phyloP scores from a whole-genome alignment of 495 filamentous ascomycete species.

The Penicillium psychrofluorescens region DNA sequence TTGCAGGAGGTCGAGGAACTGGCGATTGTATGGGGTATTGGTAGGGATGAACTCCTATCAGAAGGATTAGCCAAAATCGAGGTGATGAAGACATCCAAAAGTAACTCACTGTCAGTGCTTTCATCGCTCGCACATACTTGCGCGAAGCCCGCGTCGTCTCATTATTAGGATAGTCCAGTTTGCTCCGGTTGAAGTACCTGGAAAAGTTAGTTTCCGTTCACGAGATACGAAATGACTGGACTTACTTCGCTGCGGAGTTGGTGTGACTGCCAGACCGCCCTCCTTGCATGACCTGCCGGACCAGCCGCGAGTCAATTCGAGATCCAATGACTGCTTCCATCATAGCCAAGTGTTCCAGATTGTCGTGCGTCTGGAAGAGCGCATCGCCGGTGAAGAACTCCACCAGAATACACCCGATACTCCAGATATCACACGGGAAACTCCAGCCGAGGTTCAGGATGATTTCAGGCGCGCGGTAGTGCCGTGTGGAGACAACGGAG shows the following conservation, averaged over 20 bases:
- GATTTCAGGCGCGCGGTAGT: slow-evolving; percentile 95
- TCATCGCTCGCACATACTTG: slow-evolving; percentile 96
- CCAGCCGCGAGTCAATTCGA: slow-evolving; percentile 66
- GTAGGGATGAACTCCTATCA: slow-evolving; percentile 81
- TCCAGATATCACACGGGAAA: slow-evolving; percentile 97
- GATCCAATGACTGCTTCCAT: slow-evolving; percentile 85
- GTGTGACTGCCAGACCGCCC: slow-evolving; percentile 51
- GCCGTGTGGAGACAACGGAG: slow-evolving; percentile 90
- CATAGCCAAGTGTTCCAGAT: slow-evolving; percentile 98
- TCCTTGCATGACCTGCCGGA: slow-evolving; percentile 63
- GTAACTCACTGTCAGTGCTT: slow-evolving; percentile 64
- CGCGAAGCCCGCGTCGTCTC: slow-evolving; percentile 85
- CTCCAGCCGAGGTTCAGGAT: slow-evolving; percentile 97
- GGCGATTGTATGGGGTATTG: slow-evolving; percentile 66
- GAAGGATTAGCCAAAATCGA: slow-evolving; percentile 17
- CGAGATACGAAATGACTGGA: slow-evolving; percentile 2
- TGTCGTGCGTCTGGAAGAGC: slow-evolving; percentile 96
- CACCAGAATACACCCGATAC: slow-evolving; percentile 97
- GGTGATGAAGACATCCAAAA: not conserved
- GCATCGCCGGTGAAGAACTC: slow-evolving; percentile 98
- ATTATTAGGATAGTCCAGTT: slow-evolving; percentile 78
- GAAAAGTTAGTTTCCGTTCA: slow-evolving; percentile 1
- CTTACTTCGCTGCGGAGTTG: slow-evolving; percentile 80
- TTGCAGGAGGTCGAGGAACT: slow-evolving; percentile 81
- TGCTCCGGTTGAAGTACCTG: slow-evolving; percentile 80